Base-by-base conservation (phyloP, 1,139 yeast genomes). In the Sugiyamaella xylanicola region DNA sequence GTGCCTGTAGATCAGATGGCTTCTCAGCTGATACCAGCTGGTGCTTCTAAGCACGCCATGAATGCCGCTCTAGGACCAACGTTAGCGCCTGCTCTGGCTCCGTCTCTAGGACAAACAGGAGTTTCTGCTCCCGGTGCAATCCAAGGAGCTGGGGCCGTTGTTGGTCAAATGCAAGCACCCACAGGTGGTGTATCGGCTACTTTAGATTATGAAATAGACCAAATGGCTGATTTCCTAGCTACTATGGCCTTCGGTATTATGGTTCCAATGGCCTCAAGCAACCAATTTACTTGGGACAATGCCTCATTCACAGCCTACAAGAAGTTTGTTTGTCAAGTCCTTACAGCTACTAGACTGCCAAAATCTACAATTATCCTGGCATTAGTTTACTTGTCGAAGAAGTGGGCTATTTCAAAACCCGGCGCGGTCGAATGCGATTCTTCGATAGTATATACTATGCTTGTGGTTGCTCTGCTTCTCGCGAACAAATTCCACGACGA, bases 401-500 rank as follows among this genome's bases (percentile, higher is more conserved):
- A 76, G 61, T 77, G 72, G 68, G 73, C 72, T 45, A 63, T 69
- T 58, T 67, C 65, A 11, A 58, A 59, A 45, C 57, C 64, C 21
- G 68, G 72, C 37, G 63, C 59, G 36, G 64, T 69, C 20, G 65
- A 65, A 44, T 65, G 55, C 44, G 68, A 68, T 50, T 60, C 63
- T 40, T 59, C 57, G 27, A 59, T 65, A 15, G 80, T 86, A 56
- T 88, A 86, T 65, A 78, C 82, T 61, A 79, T 82, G 66, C 75
- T 90, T 55, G 84, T 87, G 48, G 79, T 87, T 29, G 80, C 95
- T 1, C 78, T 93, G 48, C 81, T 93, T 41, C 77, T 93, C 61
- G 96, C 97, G 46, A 93, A 93, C 75, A 93, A 93, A 73, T 89
- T 91, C 71, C 91, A 92, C 69, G 98, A 93, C 72, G 99, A 93